phyloP scores from a whole-genome alignment of 2,329 filamentous ascomycete species.

The Lachnellula cervina region DNA sequence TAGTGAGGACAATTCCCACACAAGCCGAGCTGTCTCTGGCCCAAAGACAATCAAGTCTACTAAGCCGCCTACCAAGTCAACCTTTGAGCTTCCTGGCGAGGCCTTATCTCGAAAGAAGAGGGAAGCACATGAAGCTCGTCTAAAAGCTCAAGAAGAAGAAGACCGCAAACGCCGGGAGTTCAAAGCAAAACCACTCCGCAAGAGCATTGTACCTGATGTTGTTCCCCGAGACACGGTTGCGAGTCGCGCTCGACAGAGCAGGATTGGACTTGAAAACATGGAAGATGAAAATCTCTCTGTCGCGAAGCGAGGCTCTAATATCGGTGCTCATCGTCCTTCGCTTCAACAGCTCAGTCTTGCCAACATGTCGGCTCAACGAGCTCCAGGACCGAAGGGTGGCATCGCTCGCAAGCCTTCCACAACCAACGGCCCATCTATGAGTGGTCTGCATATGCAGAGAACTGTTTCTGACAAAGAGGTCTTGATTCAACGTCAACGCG shows the following conservation, averaged over 20 bases:
- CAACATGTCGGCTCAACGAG: conserved; percentile 28
- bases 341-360: conserved; percentile 31
- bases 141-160: conserved; percentile 55
- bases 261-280: conserved; percentile 31
- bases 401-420: conserved; percentile 21
- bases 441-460: conserved; percentile 34
- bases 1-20: conserved; percentile 34
- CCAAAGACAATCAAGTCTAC: conserved; percentile 42
- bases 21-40: conserved; percentile 35
- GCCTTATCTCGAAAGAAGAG: conserved; percentile 45
- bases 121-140: conserved; percentile 50
- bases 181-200: conserved; percentile 54
- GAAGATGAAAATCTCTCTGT: conserved; percentile 19
- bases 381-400: conserved; percentile 15
- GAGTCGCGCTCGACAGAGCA: conserved; percentile 51
- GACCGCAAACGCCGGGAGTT: conserved; percentile 57
- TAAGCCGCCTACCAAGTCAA: conserved; percentile 49
- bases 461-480: conserved; percentile 47
- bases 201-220: conserved; percentile 34
- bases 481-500: conserved; percentile 47
- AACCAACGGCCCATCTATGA: conserved; percentile 21
- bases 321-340: conserved; percentile 32
- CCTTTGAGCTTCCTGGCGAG: conserved; percentile 60
- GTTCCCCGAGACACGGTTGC: conserved; percentile 53
- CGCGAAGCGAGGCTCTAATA: conserved; percentile 27